phyloP scores from a whole-genome alignment of 306 rosid genomes.

The Acacia melanoxylon region DNA sequence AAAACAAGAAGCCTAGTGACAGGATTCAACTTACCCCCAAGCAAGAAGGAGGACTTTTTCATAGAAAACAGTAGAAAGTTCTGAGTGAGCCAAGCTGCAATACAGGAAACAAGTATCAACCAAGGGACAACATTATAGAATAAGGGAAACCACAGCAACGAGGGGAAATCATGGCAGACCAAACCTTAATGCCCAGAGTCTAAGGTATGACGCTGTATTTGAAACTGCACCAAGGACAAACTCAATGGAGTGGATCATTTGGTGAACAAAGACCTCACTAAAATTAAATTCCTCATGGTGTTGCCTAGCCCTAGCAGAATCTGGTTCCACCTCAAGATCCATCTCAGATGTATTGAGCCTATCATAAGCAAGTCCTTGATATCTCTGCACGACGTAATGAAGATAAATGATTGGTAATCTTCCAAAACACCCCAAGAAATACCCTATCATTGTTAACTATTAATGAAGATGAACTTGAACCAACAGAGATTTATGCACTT shows the following conservation, averaged over 20 bases:
- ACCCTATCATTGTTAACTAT: slow-evolving; percentile 14
- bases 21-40: slow-evolving; percentile 75
- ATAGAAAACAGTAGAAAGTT: slow-evolving; percentile 87
- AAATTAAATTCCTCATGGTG: slow-evolving; percentile 80
- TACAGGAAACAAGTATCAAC: slow-evolving; percentile 32
- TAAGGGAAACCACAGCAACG: slow-evolving; percentile 8
- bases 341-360: slow-evolving; percentile 70
- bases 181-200: slow-evolving; percentile 95
- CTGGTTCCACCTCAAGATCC: slow-evolving; percentile 77
- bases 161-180: slow-evolving; percentile 21
- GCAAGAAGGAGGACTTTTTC: slow-evolving; percentile 93
- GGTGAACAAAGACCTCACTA: slow-evolving; percentile 92
- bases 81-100: slow-evolving; percentile 93
- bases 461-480: slow-evolving; percentile 18
- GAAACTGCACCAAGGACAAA: slow-evolving; percentile 93
- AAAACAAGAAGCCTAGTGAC: background rate
- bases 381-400: slow-evolving; percentile 59
- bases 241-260: slow-evolving; percentile 94
- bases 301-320: slow-evolving; percentile 66
- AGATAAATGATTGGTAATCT: slow-evolving; percentile 20
- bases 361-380: slow-evolving; percentile 80
- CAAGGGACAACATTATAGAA: background rate
- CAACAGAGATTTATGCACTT: slow-evolving; percentile 4
- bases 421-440: slow-evolving; percentile 9
- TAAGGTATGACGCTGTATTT: slow-evolving; percentile 93